These are phyloP conservation scores for Fraxinus pennsylvanica DNA, from an alignment of 257 asterid species.

Conservation along the genomic window DNA sequence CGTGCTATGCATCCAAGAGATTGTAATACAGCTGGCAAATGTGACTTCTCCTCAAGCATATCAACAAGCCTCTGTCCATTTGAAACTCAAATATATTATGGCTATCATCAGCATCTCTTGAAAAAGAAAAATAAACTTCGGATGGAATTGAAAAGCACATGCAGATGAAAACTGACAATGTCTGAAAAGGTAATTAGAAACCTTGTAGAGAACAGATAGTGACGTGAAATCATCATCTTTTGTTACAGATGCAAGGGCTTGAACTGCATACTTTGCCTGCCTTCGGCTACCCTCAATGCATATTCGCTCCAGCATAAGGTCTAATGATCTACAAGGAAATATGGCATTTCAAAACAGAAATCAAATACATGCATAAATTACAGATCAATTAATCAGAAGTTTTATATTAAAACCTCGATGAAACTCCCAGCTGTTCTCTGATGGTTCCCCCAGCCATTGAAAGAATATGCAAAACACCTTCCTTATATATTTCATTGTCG, in stretches of 20 bases:
- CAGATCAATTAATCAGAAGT: not conserved
- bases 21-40: conserved; percentile 92
- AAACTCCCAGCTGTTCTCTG: conserved; percentile 88
- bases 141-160: not conserved
- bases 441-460: conserved; percentile 97
- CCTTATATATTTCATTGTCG: conserved; percentile 91
- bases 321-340: conserved; percentile 65
- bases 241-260: conserved; percentile 94
- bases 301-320: conserved; percentile 94
- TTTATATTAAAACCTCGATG: conserved; percentile 60
- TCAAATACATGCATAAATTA: not conserved
- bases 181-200: conserved; percentile 26
- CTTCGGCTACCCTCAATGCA: conserved; percentile 97
- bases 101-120: conserved; percentile 17
- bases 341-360: conserved; percentile 24
- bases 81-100: conserved; percentile 12
- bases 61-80: conserved; percentile 83
- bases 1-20: conserved; percentile 97
- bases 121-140: conserved; percentile 21
- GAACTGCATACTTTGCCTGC: conserved; percentile 98
- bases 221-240: conserved; percentile 97
- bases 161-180: conserved; percentile 1
- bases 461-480: conserved; percentile 91
- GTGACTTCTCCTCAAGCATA: conserved; percentile 86
- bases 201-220: conserved; percentile 98